Percentiles rank a stretch among this genome's conserved stretches.
phyloP scores from a whole-genome alignment of 305 asterid species.

The Petunia hybrid region DNA sequence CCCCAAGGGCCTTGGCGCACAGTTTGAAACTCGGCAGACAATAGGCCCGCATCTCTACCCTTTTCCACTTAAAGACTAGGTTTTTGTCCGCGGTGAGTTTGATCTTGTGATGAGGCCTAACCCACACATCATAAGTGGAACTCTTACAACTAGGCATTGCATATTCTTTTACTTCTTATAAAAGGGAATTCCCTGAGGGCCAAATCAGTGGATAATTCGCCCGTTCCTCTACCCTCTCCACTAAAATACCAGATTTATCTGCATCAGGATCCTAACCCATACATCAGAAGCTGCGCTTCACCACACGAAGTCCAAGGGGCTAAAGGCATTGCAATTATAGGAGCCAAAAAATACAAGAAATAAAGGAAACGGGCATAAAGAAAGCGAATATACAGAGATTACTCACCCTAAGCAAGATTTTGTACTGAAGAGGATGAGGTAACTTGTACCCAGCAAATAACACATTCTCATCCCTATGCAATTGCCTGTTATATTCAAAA shows the following conservation, averaged over 20 bases:
- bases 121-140: too few species aligned
- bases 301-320: not conserved
- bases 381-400: not conserved
- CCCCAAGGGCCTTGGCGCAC: not conserved
- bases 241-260: not conserved
- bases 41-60: not conserved
- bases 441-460: constrained; percentile 94
- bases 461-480: constrained; percentile 88
- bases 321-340: not conserved
- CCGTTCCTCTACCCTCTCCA: not conserved
- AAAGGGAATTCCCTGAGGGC: not conserved
- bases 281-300: not conserved
- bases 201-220: not conserved
- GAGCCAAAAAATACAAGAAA: constrained; percentile 14
- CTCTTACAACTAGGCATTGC: too few species aligned
- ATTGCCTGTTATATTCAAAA: constrained; percentile 60
- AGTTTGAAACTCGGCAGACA: not conserved
- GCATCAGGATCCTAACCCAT: too few species aligned
- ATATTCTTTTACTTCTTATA: too few species aligned
- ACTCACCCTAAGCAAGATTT: constrained; percentile 77
- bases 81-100: too few species aligned
- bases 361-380: not conserved
- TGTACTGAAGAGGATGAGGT: constrained; percentile 96
- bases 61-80: not conserved
- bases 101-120: too few species aligned